phyloP scores from a whole-genome alignment of 2,329 filamentous ascomycete genomes.

The Drechslerella dactyloides region DNA sequence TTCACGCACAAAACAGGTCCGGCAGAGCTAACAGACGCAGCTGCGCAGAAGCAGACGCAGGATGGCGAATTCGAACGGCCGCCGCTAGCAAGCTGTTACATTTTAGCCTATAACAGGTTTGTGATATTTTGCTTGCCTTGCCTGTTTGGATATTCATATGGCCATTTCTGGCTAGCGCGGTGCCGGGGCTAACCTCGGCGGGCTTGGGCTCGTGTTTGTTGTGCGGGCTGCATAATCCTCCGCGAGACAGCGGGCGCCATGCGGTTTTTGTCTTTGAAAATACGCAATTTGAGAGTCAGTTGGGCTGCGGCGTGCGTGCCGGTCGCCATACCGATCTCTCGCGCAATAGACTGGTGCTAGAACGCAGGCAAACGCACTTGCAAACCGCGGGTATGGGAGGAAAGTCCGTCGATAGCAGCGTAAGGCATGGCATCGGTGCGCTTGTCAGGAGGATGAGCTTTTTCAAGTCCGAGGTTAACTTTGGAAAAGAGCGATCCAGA shows the following conservation, averaged over 20 bases:
- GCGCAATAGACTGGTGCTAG: not conserved
- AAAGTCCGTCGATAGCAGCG: no score
- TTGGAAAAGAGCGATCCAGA: not conserved
- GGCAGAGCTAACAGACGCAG: not conserved
- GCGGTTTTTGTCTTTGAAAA: slow-evolving; percentile 30
- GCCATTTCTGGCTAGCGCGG: slow-evolving; percentile 23
- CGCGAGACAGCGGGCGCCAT: slow-evolving; percentile 14
- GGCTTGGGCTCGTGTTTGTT: slow-evolving; percentile 18
- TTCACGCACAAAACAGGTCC: not conserved
- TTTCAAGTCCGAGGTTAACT: no score
- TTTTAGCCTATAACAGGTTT: slow-evolving; percentile 20
- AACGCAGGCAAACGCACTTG: no score
- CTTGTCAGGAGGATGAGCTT: no score
- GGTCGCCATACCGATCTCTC: slow-evolving; percentile 3
- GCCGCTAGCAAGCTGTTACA: no score
- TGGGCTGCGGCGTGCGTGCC: slow-evolving; percentile 24
- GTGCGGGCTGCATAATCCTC: slow-evolving; percentile 24
- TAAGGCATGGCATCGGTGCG: no score
- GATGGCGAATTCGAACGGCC: not conserved
- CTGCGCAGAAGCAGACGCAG: not conserved
- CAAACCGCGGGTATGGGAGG: no score
- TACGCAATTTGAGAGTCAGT: slow-evolving; percentile 22
- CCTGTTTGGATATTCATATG: slow-evolving; percentile 21
- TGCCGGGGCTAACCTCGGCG: slow-evolving; percentile 16
- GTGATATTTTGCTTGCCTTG: slow-evolving; percentile 8